A percentile compares a stretch with the other conserved stretches of the same genome.
Conservation (phyloP, 768 basidiomycete species). For the Rubroboletus pulcherrimus region DNA sequence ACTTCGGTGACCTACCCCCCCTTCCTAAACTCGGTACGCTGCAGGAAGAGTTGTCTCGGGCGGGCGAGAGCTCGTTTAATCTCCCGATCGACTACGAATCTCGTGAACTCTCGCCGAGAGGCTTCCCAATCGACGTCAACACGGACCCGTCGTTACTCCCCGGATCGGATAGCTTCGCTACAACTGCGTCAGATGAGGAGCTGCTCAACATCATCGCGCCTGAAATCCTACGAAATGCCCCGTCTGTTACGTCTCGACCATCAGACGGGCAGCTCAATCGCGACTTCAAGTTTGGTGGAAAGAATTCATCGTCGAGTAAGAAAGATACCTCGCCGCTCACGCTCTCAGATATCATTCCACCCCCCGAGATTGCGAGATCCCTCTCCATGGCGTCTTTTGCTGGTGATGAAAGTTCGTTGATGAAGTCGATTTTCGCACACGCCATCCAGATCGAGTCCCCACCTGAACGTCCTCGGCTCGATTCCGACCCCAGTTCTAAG, state of each 20-base stretch:
- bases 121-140: conserved; percentile 26
- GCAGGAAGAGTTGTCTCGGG: conserved; percentile 26
- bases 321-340: conserved; percentile 38
- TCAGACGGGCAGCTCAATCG: conserved; percentile 67
- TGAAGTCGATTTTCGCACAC: conserved; percentile 54
- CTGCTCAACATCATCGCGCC: conserved; percentile 13
- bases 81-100: conserved; percentile 17
- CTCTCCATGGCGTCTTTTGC: conserved; percentile 43
- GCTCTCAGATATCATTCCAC: conserved; percentile 74
- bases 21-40: conserved; percentile 47
- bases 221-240: conserved; percentile 18
- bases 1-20: conserved; percentile 47
- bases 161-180: conserved; percentile 34
- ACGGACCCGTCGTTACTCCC: conserved; percentile 37
- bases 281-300: conserved; percentile 74
- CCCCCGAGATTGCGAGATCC: conserved; percentile 48
- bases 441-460: conserved; percentile 38
- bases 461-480: conserved; percentile 32
- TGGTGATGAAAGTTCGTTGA: conserved; percentile 49
- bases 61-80: conserved; percentile 21
- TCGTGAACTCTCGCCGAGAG: conserved; percentile 10
- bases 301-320: conserved; percentile 11
- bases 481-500: conserved; percentile 46
- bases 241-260: conserved; percentile 40
- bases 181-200: conserved; percentile 34